Base-by-base conservation (phyloP, 148 eudicot genomes). In the Tetragonia tetragonoides region DNA sequence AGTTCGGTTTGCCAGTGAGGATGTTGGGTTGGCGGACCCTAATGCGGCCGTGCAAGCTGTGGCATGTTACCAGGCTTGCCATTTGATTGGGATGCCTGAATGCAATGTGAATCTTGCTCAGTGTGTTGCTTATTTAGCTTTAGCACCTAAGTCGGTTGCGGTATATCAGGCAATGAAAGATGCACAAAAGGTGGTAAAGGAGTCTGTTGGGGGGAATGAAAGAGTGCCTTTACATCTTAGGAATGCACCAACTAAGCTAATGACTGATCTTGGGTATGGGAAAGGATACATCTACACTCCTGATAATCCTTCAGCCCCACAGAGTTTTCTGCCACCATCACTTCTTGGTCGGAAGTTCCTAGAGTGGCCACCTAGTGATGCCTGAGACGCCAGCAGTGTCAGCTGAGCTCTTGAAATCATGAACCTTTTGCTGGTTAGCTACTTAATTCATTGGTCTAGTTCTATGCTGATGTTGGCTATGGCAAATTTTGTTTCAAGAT, bases 51-150 rank as follows among this genome's bases (percentile, higher is more conserved):
- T 79, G 1, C 98, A 89, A 73, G 97, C 97, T 0, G 97, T 94
- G 44, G 87, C 92, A 1, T 94, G 98, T 68, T 86, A 92, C 66
- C 97, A 94, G 73, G 92, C 95, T 15, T 92, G 97, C 73, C 98
- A 88, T 80, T 85, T 90, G 72, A 38, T 89, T 10, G 98, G 98
- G 39, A 88, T 94, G 98, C 98, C 98, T 0, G 98, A 94, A 86
- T 92, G 97, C 83, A 81, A 86, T 83, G 83, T 90, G 71, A 87
- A 81, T 47, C 87, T 94, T 20, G 89, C 93, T 0, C 97, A 92
- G 46, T 94, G 98, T 82, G 97, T 88, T 28, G 88, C 92, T 40
- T 92, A 92, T 80, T 78, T 94, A 78, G 91, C 97, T 20, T 60
- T 90, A 85, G 95, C 93, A 47, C 97, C 95, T 6, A 94, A 94